phyloP scores from a whole-genome alignment of 331 rosid species.

The Quercus phellos region DNA sequence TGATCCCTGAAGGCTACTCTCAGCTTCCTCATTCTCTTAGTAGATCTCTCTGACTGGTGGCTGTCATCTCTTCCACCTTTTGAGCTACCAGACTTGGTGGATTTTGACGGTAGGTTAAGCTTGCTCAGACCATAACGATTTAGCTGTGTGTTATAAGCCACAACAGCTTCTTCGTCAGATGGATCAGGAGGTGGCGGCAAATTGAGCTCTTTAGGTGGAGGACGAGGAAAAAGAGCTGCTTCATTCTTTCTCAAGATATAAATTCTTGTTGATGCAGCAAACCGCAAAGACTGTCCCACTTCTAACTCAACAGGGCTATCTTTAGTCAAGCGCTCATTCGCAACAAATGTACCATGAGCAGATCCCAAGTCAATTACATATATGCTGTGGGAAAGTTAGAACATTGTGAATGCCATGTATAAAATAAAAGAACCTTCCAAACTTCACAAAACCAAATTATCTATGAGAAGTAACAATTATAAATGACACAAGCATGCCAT shows the following conservation, averaged over 20 bases:
- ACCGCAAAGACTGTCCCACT: conserved; percentile 88
- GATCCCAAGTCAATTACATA: conserved; percentile 97
- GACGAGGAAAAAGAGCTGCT: conserved; percentile 79
- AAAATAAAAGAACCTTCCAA: conserved; percentile 4
- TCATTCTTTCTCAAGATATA: conserved; percentile 76
- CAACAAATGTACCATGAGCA: conserved; percentile 98
- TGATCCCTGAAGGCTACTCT: conserved; percentile 91
- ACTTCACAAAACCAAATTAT: not conserved
- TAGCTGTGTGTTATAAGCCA: conserved; percentile 76
- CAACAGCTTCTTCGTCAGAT: conserved; percentile 88
- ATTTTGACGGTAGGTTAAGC: conserved; percentile 38
- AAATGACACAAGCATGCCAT: not conserved
- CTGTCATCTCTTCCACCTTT: conserved; percentile 31
- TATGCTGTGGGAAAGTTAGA: conserved; percentile 45
- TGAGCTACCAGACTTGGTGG: conserved; percentile 35
- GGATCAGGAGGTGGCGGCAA: conserved; percentile 89
- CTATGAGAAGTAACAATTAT: not conserved
- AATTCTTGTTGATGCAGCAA: conserved; percentile 89
- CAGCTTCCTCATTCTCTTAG: conserved; percentile 66
- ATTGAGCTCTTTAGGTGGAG: conserved; percentile 50
- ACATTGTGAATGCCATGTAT: conserved; percentile 12
- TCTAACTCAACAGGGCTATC: conserved; percentile 92
- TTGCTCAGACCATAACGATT: conserved; percentile 78
- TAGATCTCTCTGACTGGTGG: conserved; percentile 46
- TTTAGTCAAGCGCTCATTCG: conserved; percentile 84